Base-by-base conservation (phyloP, 345 rosid species). In the Arabidopsis arenosa region DNA sequence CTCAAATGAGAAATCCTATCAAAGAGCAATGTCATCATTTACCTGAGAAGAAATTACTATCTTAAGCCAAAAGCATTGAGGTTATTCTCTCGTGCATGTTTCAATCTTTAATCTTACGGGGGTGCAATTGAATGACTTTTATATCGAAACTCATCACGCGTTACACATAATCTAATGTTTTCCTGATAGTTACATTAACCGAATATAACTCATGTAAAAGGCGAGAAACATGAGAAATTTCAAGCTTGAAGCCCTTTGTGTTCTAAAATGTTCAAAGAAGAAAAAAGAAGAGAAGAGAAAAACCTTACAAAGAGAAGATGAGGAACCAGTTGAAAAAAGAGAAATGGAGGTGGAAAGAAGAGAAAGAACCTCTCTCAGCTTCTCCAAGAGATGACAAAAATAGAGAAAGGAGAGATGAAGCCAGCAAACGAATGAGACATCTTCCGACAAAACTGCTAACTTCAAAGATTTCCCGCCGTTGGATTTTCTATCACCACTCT, bases 381-480 rank as follows among this genome's bases (percentile, higher is more conserved):
- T 56, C 64, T 58, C 49, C 30, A 66, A 55, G 54, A 64, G 28
- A 73, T 21, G 59, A 21, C 37, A 63, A 77, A 70, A 70, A 53
- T 62, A 76, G 35, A 59, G 62, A 21, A 8, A 5, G 21, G 36
- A 72, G 64, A 15, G 26, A 72, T 43, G 51, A 18, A 59, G 43
- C 21, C 77, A 72, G 51, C 68, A n/a, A 66, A 40, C 18, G 26
- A 65, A 40, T 17, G 40, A 66, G 33, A 78, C 35, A 58, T 78
- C 61, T 69, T 72, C 74, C 81, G 30, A 54, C 17, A 78, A 78
- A 78, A 35, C 73, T 78, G 74, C 15, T 28, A 5, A 48, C 15
- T 57, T 57, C 0, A 30, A 49, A 65, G 21, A 1, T 65, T 77
- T 71, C 51, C 72, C 54, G 76, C 73, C 68, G 39, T 72, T 66